Evolutionary conservation across 1,284 basidiomycete species (phyloP).

Genomic region (Erythrobasidium hasegawianum): DNA sequence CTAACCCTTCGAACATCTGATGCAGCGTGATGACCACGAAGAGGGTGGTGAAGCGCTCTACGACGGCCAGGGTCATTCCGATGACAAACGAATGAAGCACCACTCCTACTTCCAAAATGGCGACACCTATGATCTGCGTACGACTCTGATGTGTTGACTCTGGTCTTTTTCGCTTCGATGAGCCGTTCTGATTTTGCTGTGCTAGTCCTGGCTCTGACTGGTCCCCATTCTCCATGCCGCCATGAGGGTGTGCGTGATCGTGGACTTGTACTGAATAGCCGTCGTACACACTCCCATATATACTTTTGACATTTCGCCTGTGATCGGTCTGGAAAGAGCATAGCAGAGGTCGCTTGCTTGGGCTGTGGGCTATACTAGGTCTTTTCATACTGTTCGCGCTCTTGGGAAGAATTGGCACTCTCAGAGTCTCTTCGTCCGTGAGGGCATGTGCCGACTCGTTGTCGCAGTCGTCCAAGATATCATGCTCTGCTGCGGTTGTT

Average conservation of each 20-base stretch:
- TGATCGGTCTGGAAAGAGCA: not conserved
- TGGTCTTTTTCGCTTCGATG: not conserved
- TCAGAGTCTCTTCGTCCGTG: slow-evolving; percentile 2
- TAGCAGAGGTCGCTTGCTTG: not conserved
- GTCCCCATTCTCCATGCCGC: not conserved
- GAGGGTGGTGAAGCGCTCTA: slow-evolving; percentile 71
- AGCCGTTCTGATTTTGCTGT: not conserved
- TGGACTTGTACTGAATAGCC: not conserved
- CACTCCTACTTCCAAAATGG: slow-evolving; percentile 81
- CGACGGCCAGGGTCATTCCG: slow-evolving; percentile 89
- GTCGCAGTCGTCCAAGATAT: not conserved
- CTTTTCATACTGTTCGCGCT: not conserved
- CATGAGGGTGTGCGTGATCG: slow-evolving; percentile 7
- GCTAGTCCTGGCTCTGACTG: not conserved
- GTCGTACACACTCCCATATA: not conserved
- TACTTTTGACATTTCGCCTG: slow-evolving; percentile 1
- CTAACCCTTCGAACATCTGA: slow-evolving; percentile 73
- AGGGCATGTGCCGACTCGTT: not conserved
- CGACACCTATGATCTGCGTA: slow-evolving; percentile 66
- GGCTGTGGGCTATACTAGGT: not conserved
- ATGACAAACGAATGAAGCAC: slow-evolving; percentile 62
- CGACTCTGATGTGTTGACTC: not conserved
- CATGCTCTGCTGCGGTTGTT: not conserved
- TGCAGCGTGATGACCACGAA: slow-evolving; percentile 69
- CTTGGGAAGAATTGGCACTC: slow-evolving; percentile 1